Evolutionary conservation across 768 basidiomycete species (phyloP).

Genomic region (Daedaleopsis nitida): DNA sequence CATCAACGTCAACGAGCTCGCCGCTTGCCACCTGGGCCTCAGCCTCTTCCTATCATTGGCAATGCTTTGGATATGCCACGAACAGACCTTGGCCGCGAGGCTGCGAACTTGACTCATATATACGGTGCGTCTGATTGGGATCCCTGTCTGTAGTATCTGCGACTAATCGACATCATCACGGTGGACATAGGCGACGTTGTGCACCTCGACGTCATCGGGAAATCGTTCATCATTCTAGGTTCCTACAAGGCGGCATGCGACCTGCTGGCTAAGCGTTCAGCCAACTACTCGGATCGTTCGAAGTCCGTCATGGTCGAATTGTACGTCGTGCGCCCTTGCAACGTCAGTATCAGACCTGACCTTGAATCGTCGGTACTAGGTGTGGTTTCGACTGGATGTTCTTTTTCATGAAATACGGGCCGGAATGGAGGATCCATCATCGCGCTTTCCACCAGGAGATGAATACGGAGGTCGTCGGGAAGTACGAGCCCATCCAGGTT

Average conservation of each 20-base stretch:
- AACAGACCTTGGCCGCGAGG: no score
- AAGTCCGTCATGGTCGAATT: slow-evolving; percentile 24
- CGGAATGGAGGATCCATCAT: slow-evolving; percentile 13
- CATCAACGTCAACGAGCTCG: no score
- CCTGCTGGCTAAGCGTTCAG: slow-evolving; percentile 26
- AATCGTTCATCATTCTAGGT: slow-evolving; percentile 23
- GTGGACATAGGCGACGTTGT: slow-evolving; percentile 26
- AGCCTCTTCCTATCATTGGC: no score
- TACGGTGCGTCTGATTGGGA: no score
- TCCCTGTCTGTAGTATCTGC: no score
- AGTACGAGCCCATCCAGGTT: slow-evolving; percentile 9
- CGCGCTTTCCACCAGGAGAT: slow-evolving; percentile 15
- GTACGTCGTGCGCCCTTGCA: slow-evolving; percentile 9
- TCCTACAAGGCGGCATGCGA: slow-evolving; percentile 20
- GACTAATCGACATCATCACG: no score
- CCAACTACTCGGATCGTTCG: slow-evolving; percentile 25
- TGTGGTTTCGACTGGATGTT: slow-evolving; percentile 3
- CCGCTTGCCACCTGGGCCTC: no score
- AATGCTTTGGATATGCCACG: no score
- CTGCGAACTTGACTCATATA: no score
- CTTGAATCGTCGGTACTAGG: background rate
- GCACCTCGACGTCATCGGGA: slow-evolving; percentile 23
- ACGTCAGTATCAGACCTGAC: no score
- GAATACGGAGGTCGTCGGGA: slow-evolving; percentile 1
- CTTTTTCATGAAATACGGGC: background rate